Percentiles rank a stretch among this genome's conserved stretches.
Evolutionary conservation across 148 eudicot genomes (phyloP).

Genomic region (Suaeda aralocaspica): DNA sequence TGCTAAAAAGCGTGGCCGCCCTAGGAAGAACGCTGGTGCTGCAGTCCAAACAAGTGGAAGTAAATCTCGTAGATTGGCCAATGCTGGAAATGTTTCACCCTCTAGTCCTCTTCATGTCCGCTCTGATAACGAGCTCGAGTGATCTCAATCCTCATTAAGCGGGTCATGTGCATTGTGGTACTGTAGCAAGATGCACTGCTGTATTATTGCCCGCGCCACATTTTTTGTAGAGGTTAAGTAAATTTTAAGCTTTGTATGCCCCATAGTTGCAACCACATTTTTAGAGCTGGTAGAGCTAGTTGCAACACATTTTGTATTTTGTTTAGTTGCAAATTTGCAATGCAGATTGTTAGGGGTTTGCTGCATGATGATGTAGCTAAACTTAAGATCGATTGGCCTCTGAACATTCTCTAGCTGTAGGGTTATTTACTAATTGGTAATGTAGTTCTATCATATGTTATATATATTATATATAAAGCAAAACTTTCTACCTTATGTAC

Average conservation of each 20-base stretch:
- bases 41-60: slow-evolving; percentile 16
- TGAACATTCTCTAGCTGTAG: background rate
- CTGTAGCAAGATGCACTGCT: background rate
- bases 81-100: slow-evolving; percentile 41
- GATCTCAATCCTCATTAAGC: background rate
- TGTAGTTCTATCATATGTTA: no score
- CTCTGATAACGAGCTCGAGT: slow-evolving; percentile 24
- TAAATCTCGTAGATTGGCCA: slow-evolving; percentile 25
- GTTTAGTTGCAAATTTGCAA: slow-evolving; percentile 4
- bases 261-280: slow-evolving; percentile 1
- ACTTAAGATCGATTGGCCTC: background rate
- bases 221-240: background rate
- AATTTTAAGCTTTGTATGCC: background rate
- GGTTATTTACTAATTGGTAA: no score
- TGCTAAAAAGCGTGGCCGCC: slow-evolving; percentile 19
- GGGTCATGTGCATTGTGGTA: background rate
- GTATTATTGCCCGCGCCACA: background rate
- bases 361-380: slow-evolving; percentile 10
- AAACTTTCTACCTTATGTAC: no score
- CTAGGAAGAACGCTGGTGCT: slow-evolving; percentile 29
- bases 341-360: background rate
- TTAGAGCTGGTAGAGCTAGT: background rate
- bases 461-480: no score
- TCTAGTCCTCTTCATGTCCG: slow-evolving; percentile 48
- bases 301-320: slow-evolving; percentile 20